Evolutionary conservation across 169 alveolate species (phyloP).

Genomic region (Eimeria necatrix): DNA sequence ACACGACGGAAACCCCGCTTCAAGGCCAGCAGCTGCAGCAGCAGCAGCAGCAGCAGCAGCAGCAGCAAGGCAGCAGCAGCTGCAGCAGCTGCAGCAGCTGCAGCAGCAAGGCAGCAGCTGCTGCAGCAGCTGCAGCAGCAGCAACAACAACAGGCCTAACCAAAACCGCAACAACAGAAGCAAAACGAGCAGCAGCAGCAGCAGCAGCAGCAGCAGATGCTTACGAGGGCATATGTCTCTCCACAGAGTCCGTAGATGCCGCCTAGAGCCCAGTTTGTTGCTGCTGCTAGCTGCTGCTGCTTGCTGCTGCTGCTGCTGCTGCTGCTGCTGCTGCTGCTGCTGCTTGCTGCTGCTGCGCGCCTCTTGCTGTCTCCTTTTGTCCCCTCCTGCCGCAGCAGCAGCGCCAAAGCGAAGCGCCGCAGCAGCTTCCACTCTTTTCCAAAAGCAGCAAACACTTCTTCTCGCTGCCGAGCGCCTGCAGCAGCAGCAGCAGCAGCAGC

Average conservation of each 20-base stretch:
- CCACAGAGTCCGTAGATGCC: background rate
- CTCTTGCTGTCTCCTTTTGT: background rate
- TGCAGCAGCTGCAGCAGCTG: background rate
- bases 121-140: constrained; percentile 7
- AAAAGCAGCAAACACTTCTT: background rate
- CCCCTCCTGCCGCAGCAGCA: background rate
- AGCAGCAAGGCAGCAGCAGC: background rate
- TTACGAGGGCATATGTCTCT: background rate
- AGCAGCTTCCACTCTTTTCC: background rate
- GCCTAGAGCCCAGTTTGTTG: background rate
- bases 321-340: no score
- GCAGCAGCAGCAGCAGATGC: constrained; percentile 6
- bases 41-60: background rate
- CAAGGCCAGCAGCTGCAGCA: background rate
- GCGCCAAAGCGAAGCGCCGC: background rate
- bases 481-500: background rate
- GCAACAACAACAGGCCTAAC: no score
- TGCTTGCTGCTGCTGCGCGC: background rate
- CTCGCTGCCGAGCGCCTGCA: background rate
- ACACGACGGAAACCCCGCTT: background rate
- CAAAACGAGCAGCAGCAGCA: background rate
- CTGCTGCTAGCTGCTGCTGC: background rate
- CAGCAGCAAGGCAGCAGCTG: background rate
- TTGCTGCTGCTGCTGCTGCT: no score
- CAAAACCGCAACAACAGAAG: background rate